Conservation (phyloP, 371 early-diverging fungal genomes). For the Dichotomocladium elegans region DNA sequence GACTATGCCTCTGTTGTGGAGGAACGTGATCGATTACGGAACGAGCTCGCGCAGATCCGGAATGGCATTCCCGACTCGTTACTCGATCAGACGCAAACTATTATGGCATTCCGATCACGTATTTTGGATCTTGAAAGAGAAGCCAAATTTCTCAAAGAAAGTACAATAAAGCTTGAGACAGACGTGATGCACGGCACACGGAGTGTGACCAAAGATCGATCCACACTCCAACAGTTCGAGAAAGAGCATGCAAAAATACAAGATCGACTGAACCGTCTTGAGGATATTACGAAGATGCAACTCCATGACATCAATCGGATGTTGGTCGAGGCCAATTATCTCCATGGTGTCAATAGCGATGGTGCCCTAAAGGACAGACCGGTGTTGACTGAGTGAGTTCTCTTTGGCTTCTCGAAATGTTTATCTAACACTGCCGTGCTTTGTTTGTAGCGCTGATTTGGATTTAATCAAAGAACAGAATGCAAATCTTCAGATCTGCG, state of each 20-base stretch:
- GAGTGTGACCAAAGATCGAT: constrained; percentile 28
- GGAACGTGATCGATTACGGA: constrained; percentile 58
- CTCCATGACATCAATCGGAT: constrained; percentile 64
- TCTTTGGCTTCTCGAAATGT: not conserved
- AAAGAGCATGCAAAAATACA: constrained; percentile 53
- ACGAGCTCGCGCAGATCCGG: constrained; percentile 62
- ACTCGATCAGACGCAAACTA: constrained; percentile 42
- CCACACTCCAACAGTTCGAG: constrained; percentile 32
- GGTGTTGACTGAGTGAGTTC: constrained; percentile 39
- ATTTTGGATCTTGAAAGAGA: constrained; percentile 46
- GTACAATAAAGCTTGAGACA: constrained; percentile 23
- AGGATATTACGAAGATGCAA: constrained; percentile 60
- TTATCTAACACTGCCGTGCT: not conserved
- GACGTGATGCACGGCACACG: constrained; percentile 32
- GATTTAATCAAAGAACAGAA: constrained; percentile 58
- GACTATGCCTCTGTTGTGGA: constrained; percentile 36
- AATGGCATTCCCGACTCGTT: constrained; percentile 44
- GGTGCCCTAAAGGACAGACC: constrained; percentile 22
- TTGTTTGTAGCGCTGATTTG: constrained; percentile 24
- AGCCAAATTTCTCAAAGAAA: constrained; percentile 28
- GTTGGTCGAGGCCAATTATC: constrained; percentile 55
- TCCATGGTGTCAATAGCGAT: constrained; percentile 38
- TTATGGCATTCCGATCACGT: constrained; percentile 44
- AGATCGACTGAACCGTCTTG: constrained; percentile 57
- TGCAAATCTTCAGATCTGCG: constrained; percentile 53